Evolutionary conservation across 1,284 basidiomycete species (phyloP), one percentile per base, ranked within the genome.

Genomic region (Bothia castanella): DNA sequence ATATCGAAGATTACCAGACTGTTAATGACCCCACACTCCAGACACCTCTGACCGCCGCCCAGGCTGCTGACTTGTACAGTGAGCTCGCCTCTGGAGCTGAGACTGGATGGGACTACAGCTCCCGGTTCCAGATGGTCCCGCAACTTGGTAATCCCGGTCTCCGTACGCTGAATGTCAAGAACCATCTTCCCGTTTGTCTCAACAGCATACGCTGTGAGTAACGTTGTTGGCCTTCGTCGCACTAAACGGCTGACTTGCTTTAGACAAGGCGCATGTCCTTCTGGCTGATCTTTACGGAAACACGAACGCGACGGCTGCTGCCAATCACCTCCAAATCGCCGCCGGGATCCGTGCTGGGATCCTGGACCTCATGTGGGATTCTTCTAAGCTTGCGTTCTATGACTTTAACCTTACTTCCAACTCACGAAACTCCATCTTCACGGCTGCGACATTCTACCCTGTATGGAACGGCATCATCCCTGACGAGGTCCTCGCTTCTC

Each of bases 61-160:
- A 86, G 62, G 75, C 79, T 42, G 76, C 77, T 0, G 79, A 76
- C 4, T 67, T 97, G n/a, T 97, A 94, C 61, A 79, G 88, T n/a
- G 87, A 96, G 65, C 78, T 97, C 19, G 93, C 94, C 0, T 79
- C 78, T 44, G 93, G 91, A 38, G 94, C 92, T 1, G 93, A 97
- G 73, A 82, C 79, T 12, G 92, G 85, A 5, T 80, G 78, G 78
- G 78, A 79, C 54, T 80, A 73, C 47, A 71, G 69, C 10, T 69
- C 72, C 2, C 73, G 85, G 11, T 69, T 68, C 25, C 40, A 67
- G 49, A 6, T 31, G 81, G 75, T 70, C 67, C 78, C 47, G 70
- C 79, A 74, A 36, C 67, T 75, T 16, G 58, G 74, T 50, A 74
- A 72, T 45, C 75, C 79, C 4, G 81, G 83, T 8, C 72, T 95